Base-by-base conservation (phyloP, 1,139 yeast species). In the Lodderomyces jiufengensis region DNA sequence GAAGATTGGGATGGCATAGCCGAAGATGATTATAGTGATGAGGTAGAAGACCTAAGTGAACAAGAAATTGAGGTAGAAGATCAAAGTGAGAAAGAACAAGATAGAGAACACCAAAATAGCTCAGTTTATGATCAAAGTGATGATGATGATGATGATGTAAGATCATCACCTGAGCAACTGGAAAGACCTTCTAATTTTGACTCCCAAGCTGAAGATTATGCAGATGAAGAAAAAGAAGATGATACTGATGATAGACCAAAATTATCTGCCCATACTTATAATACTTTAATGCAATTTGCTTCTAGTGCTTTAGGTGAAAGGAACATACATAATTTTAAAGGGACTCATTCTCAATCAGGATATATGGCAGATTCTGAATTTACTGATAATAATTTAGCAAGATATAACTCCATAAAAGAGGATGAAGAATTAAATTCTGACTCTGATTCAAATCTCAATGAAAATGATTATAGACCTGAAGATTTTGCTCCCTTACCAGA, bases 311-410 rank as follows among this genome's bases (percentile, higher is more conserved):
- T 28, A 7, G 24, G 31, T 11, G 31, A 28, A 9, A 32, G 30
- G 21, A 13, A 22, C 12, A 22, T 33, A 8, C 42, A 41, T 25
- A 39, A 36, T 23, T 16, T 26, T 5, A 23, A 38, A 29, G 29
- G 13, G 3, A 10, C 20, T 7, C 36, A 24, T 21, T 15, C 29
- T 18, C 36, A 37, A 24, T 42, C 47, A 3, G 59, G 56, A 2
- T 54, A 54, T 38, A 45, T 46, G 31, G 55, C 55, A 8, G 59
- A 55, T 31, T 34, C 47, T 10, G 59, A 54, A 34, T 33, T 46
- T 13, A 49, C 55, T 8, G 51, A 48, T 28, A 45, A 36, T 27
- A 38, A 39, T 18, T 24, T 29, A 5, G 31, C 41, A 24, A 42
- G 33, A 29, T 24, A 30, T 13, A 36, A 26, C 9, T 24, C 36